phyloP scores from a whole-genome alignment of 176 grass and related monocot genomes.

The Miscanthus lutarioriparius region DNA sequence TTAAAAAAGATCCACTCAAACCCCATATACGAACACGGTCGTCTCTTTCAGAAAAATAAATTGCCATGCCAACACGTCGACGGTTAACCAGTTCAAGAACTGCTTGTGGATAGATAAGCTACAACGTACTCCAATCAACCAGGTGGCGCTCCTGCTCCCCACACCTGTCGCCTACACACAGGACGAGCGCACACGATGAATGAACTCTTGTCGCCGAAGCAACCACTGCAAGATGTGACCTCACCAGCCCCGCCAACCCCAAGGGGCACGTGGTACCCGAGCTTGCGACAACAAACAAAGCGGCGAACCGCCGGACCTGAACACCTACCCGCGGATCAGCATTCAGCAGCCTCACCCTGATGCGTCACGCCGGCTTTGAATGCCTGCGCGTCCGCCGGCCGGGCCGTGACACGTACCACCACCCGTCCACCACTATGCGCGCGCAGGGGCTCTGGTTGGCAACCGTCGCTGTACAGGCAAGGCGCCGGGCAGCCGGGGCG shows the following conservation, averaged over 20 bases:
- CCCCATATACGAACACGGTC: background rate
- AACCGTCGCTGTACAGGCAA: background rate
- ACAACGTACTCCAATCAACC: background rate
- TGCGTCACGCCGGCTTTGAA: too few species aligned
- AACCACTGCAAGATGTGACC: background rate
- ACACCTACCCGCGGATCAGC: too few species aligned
- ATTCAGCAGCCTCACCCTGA: too few species aligned
- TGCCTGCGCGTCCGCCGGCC: background rate
- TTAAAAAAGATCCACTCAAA: background rate
- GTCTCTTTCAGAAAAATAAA: background rate
- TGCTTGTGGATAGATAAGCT: background rate
- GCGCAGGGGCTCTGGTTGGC: too few species aligned
- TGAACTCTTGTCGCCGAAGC: background rate
- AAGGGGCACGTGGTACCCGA: constrained; percentile 19
- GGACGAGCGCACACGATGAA: background rate
- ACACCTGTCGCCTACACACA: background rate
- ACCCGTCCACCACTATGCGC: too few species aligned
- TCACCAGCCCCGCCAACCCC: background rate
- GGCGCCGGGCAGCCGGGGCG: too few species aligned
- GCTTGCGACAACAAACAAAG: background rate
- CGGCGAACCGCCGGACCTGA: background rate
- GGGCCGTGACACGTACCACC: background rate
- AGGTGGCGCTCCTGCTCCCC: constrained; percentile 1
- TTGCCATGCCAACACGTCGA: background rate
- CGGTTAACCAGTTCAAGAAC: background rate